phyloP scores from a whole-genome alignment of 208 protist species.

The Kentomonas sorsogonicus region DNA sequence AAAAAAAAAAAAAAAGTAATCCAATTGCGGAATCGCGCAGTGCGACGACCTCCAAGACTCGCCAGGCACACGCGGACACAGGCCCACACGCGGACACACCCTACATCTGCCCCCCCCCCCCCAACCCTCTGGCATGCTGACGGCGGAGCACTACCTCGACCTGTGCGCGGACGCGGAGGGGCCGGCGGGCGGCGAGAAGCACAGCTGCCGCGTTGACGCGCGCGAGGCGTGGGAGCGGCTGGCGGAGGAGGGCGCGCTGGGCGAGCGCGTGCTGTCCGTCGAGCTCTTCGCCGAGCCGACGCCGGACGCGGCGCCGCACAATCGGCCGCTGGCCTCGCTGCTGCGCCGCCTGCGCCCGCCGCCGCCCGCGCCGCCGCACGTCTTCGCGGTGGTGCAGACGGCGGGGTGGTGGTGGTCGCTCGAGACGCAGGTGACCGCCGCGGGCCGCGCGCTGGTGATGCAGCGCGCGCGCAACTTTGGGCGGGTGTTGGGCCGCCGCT shows the following conservation, averaged over 20 bases:
- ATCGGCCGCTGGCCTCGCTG: constrained; percentile 20
- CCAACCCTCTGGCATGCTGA: constrained; percentile 8
- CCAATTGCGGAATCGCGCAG: no score
- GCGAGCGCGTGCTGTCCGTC: constrained; percentile 32
- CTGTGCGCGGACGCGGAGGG: constrained; percentile 44
- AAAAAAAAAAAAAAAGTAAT: no score
- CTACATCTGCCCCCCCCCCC: background rate
- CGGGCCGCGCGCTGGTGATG: constrained; percentile 36
- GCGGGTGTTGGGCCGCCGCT: constrained; percentile 43
- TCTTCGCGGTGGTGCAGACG: constrained; percentile 49
- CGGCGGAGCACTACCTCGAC: constrained; percentile 61
- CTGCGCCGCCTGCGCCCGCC: constrained; percentile 10
- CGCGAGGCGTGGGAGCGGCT: constrained; percentile 40
- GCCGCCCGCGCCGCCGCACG: constrained; percentile 9
- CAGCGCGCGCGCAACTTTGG: constrained; percentile 51
- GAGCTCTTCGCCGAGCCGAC: constrained; percentile 42
- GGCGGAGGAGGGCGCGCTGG: constrained; percentile 22
- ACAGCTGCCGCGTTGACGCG: constrained; percentile 28
- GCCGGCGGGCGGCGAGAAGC: constrained; percentile 20
- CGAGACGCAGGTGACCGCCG: constrained; percentile 35
- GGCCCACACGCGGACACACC: no score
- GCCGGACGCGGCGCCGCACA: background rate
- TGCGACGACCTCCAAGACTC: no score
- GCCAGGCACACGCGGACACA: no score
- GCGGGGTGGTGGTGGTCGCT: constrained; percentile 53